A percentile compares a stretch with the other conserved stretches of the same genome.
phyloP scores from a whole-genome alignment of 2,329 filamentous ascomycete genomes.

The Cladosporium sphaerospermum region DNA sequence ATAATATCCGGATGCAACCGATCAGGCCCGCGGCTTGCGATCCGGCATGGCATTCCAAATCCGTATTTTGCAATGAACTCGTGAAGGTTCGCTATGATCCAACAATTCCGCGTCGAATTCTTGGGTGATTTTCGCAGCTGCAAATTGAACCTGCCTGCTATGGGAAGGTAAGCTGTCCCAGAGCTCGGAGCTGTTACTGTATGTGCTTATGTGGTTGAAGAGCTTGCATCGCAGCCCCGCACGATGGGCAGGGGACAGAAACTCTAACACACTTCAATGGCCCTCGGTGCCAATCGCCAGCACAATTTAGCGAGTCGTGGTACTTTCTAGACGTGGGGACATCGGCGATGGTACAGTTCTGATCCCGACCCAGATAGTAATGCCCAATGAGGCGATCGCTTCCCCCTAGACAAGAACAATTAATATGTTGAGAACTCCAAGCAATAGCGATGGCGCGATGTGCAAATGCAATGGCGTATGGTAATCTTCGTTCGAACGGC shows the following conservation, averaged over 20 bases:
- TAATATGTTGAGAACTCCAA: too few species aligned
- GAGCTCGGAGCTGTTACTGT: background rate
- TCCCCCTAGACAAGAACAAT: too few species aligned
- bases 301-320: background rate
- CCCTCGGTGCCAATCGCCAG: background rate
- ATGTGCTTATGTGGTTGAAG: background rate
- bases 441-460: too few species aligned
- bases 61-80: background rate
- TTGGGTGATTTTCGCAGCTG: background rate
- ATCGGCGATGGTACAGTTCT: slow-evolving; percentile 2
- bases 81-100: background rate
- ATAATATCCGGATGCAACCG: background rate
- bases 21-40: background rate
- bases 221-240: slow-evolving; percentile 9
- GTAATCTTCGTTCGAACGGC: background rate
- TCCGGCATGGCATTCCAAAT: background rate
- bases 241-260: slow-evolving; percentile 7
- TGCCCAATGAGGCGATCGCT: background rate
- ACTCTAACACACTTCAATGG: background rate
- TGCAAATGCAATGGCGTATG: too few species aligned
- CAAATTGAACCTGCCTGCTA: background rate
- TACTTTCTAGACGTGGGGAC: background rate
- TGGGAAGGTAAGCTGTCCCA: background rate
- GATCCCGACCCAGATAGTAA: background rate
- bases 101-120: background rate